A percentile compares a stretch with the other conserved stretches of the same genome.
phyloP scores from a whole-genome alignment of 352 stramenopile genomes.

The Pythium guiyangense region DNA sequence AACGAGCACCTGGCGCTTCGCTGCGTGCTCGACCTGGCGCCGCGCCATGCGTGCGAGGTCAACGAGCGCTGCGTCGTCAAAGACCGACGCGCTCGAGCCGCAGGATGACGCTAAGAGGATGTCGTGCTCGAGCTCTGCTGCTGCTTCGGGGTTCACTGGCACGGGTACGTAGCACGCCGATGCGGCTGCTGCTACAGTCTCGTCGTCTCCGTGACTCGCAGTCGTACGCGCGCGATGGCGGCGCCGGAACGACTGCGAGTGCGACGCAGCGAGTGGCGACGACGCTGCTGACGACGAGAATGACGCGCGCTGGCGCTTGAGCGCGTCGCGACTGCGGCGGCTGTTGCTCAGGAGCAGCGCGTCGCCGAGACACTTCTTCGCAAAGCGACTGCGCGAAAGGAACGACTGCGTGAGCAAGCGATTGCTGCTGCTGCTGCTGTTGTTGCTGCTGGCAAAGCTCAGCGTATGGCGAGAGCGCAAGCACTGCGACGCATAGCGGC shows the following conservation, averaged over 20 bases:
- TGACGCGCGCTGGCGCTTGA: background rate
- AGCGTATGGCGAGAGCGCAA: no score
- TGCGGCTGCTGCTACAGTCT: no score
- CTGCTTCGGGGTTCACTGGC: constrained; percentile 2
- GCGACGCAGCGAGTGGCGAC: constrained; percentile 1
- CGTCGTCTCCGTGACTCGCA: no score
- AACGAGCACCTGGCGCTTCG: no score
- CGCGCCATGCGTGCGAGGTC: constrained; percentile 30
- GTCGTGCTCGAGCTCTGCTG: constrained; percentile 21
- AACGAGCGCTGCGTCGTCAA: constrained; percentile 31
- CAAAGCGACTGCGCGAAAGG: constrained; percentile 10
- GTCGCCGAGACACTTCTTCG: constrained; percentile 7
- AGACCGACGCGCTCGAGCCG: constrained; percentile 21
- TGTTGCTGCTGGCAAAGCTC: no score
- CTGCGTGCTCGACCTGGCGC: constrained; percentile 35
- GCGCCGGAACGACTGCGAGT: background rate
- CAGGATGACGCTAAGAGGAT: constrained; percentile 29
- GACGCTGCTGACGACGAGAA: constrained; percentile 7
- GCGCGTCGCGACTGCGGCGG: background rate
- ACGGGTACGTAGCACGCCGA: constrained; percentile 10
- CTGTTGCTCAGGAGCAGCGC: constrained; percentile 11
- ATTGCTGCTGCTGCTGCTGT: no score
- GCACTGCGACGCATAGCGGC: no score
- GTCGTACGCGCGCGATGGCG: background rate
- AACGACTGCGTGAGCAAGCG: no score